Evolutionary conservation across 1,284 basidiomycete species (phyloP).

Genomic region (Tilletia caries): DNA sequence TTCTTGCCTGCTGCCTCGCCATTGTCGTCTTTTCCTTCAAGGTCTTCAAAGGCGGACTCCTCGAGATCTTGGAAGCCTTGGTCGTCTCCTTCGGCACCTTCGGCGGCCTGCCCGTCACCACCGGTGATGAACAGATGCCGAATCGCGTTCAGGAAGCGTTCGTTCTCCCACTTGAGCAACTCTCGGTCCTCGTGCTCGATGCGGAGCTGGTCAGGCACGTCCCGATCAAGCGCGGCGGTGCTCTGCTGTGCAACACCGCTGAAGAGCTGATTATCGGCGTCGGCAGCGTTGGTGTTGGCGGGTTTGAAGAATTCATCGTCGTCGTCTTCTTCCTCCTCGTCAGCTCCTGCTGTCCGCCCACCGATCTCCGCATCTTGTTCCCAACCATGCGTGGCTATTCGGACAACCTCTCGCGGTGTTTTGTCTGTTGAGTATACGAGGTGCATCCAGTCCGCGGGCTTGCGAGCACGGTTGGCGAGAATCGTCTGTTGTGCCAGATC

Average conservation of each 20-base stretch:
- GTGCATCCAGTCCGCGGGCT: constrained; percentile 70
- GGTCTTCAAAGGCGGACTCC: constrained; percentile 26
- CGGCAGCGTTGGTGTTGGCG: constrained; percentile 20
- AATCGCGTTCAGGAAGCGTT: constrained; percentile 79
- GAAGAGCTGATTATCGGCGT: constrained; percentile 49
- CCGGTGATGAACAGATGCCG: constrained; percentile 89
- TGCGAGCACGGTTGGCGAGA: constrained; percentile 44
- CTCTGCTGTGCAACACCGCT: constrained; percentile 27
- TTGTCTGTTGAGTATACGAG: constrained; percentile 75
- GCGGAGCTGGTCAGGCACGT: constrained; percentile 71
- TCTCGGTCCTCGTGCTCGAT: constrained; percentile 59
- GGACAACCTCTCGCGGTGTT: constrained; percentile 69
- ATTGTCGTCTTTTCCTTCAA: constrained; percentile 25
- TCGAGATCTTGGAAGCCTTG: constrained; percentile 55
- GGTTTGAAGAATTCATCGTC: constrained; percentile 72
- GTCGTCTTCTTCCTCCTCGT: constrained; percentile 19
- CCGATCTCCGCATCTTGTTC: constrained; percentile 31
- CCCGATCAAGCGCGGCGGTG: constrained; percentile 31
- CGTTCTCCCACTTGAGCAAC: constrained; percentile 73
- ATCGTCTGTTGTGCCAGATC: constrained; percentile 62
- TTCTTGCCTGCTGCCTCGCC: constrained; percentile 3
- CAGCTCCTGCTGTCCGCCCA: constrained; percentile 26
- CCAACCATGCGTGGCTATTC: constrained; percentile 22
- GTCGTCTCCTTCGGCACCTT: constrained; percentile 29
- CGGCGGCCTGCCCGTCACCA: constrained; percentile 54